phyloP scores from a whole-genome alignment of 345 rosid genomes.

The Eucalyptus pauciflora region DNA sequence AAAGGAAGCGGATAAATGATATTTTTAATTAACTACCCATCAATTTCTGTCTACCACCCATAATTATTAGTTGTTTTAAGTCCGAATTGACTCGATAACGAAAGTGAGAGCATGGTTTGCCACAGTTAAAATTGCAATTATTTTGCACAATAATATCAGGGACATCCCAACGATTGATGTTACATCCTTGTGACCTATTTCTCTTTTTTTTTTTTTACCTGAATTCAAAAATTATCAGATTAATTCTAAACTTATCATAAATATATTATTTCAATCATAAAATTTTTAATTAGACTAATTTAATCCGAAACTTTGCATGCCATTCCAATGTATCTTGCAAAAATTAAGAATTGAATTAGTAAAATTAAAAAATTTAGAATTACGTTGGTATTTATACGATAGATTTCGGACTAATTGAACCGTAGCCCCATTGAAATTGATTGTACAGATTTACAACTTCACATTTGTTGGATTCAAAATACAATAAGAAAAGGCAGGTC shows the following conservation, averaged over 20 bases:
- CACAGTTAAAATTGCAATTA: not conserved
- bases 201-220: not conserved
- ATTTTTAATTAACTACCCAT: not conserved
- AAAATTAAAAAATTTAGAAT: too few species aligned
- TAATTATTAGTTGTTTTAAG: not conserved
- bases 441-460: too few species aligned
- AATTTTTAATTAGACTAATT: too few species aligned
- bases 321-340: too few species aligned
- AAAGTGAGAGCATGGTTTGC: not conserved
- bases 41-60: not conserved
- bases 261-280: too few species aligned
- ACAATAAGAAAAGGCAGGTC: too few species aligned
- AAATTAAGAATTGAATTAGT: too few species aligned
- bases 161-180: not conserved
- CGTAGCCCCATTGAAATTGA: too few species aligned
- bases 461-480: too few species aligned
- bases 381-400: too few species aligned
- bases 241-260: not conserved
- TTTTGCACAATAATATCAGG: not conserved
- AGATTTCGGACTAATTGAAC: too few species aligned
- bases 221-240: not conserved
- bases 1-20: not conserved
- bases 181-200: not conserved
- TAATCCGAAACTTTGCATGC: too few species aligned
- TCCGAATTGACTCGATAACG: not conserved